These are phyloP conservation scores for Hansfordia pulvinata DNA, from an alignment of 2,329 filamentous ascomycete genomes.

Conservation along the genomic window DNA sequence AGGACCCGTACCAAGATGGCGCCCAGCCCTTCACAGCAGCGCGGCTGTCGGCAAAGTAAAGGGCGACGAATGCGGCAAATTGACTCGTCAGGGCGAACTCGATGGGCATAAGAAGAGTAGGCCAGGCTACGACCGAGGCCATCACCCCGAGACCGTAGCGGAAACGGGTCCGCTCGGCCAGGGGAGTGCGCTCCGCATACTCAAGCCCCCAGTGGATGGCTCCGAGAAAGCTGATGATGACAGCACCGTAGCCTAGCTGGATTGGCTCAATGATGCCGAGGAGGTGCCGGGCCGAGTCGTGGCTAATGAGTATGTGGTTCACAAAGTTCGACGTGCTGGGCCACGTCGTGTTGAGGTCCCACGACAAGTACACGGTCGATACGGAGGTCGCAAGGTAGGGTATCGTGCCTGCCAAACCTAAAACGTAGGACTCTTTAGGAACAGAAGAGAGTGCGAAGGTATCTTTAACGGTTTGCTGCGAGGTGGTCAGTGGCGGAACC, in stretches of 20 bases:
- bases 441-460: constrained; percentile 53
- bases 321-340: constrained; percentile 46
- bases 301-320: constrained; percentile 51
- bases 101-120: constrained; percentile 70
- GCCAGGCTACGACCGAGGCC: constrained; percentile 75
- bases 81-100: constrained; percentile 79
- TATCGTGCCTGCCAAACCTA: constrained; percentile 66
- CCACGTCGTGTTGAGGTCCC: constrained; percentile 60
- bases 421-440: constrained; percentile 51
- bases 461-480: constrained; percentile 50
- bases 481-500: constrained; percentile 2
- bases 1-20: constrained; percentile 74
- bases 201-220: constrained; percentile 90
- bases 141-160: constrained; percentile 76
- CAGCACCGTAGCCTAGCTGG: constrained; percentile 81
- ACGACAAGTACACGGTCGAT: constrained; percentile 70
- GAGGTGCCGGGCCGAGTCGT: constrained; percentile 57
- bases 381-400: constrained; percentile 79
- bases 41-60: constrained; percentile 74
- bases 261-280: constrained; percentile 70
- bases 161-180: constrained; percentile 49
- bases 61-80: constrained; percentile 69
- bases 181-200: constrained; percentile 57
- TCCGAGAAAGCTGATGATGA: constrained; percentile 87
- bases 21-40: constrained; percentile 65